phyloP scores from a whole-genome alignment of 768 basidiomycete species.

The Boletus reticulatus region DNA sequence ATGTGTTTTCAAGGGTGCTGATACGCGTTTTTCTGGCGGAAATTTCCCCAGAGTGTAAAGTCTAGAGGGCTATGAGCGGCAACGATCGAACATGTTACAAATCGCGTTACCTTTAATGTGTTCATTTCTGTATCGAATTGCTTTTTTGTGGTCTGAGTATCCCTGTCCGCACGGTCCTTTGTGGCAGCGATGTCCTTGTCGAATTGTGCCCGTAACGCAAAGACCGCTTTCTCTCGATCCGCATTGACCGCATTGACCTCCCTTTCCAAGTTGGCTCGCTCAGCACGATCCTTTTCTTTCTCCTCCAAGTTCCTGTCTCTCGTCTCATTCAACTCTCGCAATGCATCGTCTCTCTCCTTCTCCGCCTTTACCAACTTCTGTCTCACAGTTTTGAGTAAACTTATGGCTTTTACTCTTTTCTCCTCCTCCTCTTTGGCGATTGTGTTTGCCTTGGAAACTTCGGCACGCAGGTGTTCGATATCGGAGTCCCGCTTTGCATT shows the following conservation, averaged over 20 bases:
- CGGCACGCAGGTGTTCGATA: constrained; percentile 56
- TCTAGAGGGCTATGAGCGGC: constrained; percentile 40
- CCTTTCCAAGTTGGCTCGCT: constrained; percentile 52
- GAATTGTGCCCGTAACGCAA: constrained; percentile 61
- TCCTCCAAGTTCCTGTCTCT: constrained; percentile 56
- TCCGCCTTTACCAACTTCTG: constrained; percentile 97
- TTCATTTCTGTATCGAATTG: constrained; percentile 79
- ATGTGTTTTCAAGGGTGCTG: constrained; percentile 62
- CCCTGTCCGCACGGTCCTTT: constrained; percentile 74
- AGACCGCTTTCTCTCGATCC: constrained; percentile 61
- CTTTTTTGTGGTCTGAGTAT: constrained; percentile 57
- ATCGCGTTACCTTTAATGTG: constrained; percentile 58
- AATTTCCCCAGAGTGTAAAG: constrained; percentile 65
- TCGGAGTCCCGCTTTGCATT: constrained; percentile 51
- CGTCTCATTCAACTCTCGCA: constrained; percentile 51
- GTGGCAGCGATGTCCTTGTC: constrained; percentile 64
- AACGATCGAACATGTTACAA: constrained; percentile 5
- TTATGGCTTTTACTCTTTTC: constrained; percentile 92
- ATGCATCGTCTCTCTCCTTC: constrained; percentile 83
- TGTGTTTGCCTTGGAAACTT: constrained; percentile 58
- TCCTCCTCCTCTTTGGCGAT: constrained; percentile 93
- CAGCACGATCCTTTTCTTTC: constrained; percentile 41
- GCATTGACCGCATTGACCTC: constrained; percentile 61
- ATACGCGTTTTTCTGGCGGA: constrained; percentile 60
- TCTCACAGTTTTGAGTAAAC: constrained; percentile 89